Base-by-base conservation (phyloP, 177 flowering plant genomes). In the Telopea speciosissima region DNA sequence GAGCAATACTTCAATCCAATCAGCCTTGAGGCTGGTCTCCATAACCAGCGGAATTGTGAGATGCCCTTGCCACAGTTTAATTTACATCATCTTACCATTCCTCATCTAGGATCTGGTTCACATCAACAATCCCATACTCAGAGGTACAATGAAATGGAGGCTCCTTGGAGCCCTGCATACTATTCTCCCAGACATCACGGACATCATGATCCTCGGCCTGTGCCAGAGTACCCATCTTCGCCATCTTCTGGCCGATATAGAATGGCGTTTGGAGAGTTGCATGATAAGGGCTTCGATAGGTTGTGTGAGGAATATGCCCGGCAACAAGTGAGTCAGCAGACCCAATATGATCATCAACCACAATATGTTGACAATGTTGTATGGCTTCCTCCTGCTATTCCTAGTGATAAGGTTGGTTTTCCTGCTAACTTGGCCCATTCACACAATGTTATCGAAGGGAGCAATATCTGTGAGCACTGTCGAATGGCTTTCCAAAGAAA, bases 111-210 rank as follows among this genome's bases (percentile, higher is more conserved):
- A 24, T 73, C 79, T 21, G 85, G 81, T 56, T 81, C 76, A n/a
- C 74, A 72, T 14, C 86, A 80, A 24, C 86, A 75, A 76, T 36
- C 83, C 17, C 80, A 83, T 67, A n/a, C 78, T 63, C 90, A 81
- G 70, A 82, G 94, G 78, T 87, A 80, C 69, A 83, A 71, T 76
- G 97, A 93, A 56, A 77, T 87, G 83, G 98, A 91, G 70, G 82
- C 89, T 67, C 84, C 92, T 6, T 95, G 98, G 96, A 93, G 93
- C 79, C 99, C 97, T 62, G 92, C 85, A 13, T 96, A 86, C 79
- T 89, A 81, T 78, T 93, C 99, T 31, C 93, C 99, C 1, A 79
- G 96, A 75, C 90, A 85, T 73, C 88, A 80, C 63, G 89, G 83
- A 24, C 84, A 69, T 66, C 85, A 80, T 69, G 96, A 90, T 73